Conservation (phyloP, 495 filamentous ascomycete species). For the Lindgomyces ingoldianus region DNA sequence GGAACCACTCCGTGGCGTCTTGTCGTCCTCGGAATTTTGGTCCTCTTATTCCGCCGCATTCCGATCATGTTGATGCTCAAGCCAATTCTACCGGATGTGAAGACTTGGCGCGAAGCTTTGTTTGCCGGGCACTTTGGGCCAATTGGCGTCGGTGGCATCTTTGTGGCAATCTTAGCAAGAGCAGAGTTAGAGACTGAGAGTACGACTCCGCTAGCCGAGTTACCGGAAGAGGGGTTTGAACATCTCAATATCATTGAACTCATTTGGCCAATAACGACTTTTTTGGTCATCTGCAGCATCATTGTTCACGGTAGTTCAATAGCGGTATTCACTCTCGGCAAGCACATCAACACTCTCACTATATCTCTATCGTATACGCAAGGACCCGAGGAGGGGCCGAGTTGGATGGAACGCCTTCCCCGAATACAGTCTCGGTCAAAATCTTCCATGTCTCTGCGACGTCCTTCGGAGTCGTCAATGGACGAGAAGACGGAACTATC, state of each 20-base stretch:
- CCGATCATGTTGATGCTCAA: conserved; percentile 93
- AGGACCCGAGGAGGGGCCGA: conserved; percentile 83
- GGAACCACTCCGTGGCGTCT: conserved; percentile 84
- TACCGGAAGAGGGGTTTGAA: conserved; percentile 54
- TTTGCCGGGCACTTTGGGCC: conserved; percentile 99
- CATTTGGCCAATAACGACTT: conserved; percentile 96
- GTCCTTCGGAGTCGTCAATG: conserved; percentile 56
- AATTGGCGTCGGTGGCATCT: conserved; percentile 96
- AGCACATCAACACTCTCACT: conserved; percentile 95
- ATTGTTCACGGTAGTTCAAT: conserved; percentile 96
- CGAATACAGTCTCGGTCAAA: conserved; percentile 83
- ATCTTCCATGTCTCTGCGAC: conserved; percentile 74
- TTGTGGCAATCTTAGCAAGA: conserved; percentile 86
- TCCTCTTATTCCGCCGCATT: conserved; percentile 94
- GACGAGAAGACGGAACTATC: conserved; percentile 63
- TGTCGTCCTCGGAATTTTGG: conserved; percentile 83
- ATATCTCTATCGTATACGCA: conserved; percentile 94
- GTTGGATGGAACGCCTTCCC: conserved; percentile 93
- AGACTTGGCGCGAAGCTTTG: conserved; percentile 96
- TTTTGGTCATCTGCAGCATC: conserved; percentile 92
- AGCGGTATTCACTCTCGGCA: conserved; percentile 96
- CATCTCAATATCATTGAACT: conserved; percentile 73
- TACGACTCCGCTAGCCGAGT: conserved; percentile 66
- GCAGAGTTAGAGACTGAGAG: conserved; percentile 77
- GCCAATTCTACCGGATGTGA: conserved; percentile 92